phyloP scores from a whole-genome alignment of 164 flowering plant species.

The Litsea cubeba region DNA sequence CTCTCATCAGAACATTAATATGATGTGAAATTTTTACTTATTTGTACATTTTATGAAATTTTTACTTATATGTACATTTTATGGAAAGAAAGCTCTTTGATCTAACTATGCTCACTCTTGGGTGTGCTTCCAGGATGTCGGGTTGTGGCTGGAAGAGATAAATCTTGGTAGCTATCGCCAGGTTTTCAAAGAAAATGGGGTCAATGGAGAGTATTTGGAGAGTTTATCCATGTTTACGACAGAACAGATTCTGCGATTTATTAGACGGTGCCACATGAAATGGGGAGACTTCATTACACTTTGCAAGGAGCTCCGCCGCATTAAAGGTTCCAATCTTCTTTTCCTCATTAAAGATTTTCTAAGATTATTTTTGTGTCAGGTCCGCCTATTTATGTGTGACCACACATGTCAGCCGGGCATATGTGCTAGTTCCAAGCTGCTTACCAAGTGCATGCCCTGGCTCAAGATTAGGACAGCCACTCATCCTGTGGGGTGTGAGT shows the following conservation, averaged over 20 bases:
- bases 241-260: conserved; percentile 92
- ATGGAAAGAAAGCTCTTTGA: neutral
- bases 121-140: conserved; percentile 65
- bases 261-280: conserved; percentile 94
- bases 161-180: conserved; percentile 82
- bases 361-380: neutral
- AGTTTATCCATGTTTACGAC: conserved; percentile 96
- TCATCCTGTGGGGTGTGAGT: neutral
- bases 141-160: conserved; percentile 94
- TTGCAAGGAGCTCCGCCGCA: conserved; percentile 96
- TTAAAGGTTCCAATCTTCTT: conserved; percentile 58
- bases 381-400: neutral
- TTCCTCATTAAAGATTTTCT: neutral
- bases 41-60: neutral
- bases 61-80: neutral
- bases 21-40: no score
- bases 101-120: neutral
- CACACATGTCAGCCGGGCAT: neutral
- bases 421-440: neutral
- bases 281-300: conserved; percentile 98
- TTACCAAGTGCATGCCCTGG: neutral
- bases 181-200: conserved; percentile 79
- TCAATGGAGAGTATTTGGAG: conserved; percentile 91
- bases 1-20: neutral
- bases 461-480: neutral